Evolutionary conservation across 306 rosid species (phyloP).

Genomic region (Cucurbita argyrosperma): DNA sequence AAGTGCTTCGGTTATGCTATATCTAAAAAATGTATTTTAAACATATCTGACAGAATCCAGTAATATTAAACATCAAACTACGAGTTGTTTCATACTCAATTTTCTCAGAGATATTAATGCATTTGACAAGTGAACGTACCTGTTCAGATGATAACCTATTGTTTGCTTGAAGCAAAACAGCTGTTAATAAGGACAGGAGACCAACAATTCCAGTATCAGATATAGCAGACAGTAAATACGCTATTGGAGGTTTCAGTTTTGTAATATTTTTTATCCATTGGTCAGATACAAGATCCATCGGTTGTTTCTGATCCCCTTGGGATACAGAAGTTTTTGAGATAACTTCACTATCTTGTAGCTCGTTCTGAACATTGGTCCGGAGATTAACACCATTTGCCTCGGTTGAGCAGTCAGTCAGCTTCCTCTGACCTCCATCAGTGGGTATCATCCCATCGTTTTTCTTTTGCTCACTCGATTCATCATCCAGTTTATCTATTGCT

Average conservation of each 20-base stretch:
- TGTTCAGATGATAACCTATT: conserved; percentile 84
- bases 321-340: conserved; percentile 20
- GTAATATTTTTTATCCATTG: conserved; percentile 31
- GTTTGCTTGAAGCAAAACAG: conserved; percentile 89
- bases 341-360: conserved; percentile 24
- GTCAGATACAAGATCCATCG: conserved; percentile 16
- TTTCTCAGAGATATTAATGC: background rate
- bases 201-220: conserved; percentile 93
- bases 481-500: conserved; percentile 64
- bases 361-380: conserved; percentile 22
- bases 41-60: background rate
- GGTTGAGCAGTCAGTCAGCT: conserved; percentile 27
- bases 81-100: background rate
- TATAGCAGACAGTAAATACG: conserved; percentile 62
- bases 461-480: conserved; percentile 26
- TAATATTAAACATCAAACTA: background rate
- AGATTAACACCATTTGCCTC: conserved; percentile 18
- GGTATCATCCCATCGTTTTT: conserved; percentile 25
- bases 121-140: conserved; percentile 24
- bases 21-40: background rate
- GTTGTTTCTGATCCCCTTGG: conserved; percentile 37
- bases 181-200: conserved; percentile 86
- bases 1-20: background rate
- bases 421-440: conserved; percentile 19
- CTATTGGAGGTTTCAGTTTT: conserved; percentile 46